Conservation (phyloP, 2,329 filamentous ascomycete species). For the Pestalotiopsis sp. region DNA sequence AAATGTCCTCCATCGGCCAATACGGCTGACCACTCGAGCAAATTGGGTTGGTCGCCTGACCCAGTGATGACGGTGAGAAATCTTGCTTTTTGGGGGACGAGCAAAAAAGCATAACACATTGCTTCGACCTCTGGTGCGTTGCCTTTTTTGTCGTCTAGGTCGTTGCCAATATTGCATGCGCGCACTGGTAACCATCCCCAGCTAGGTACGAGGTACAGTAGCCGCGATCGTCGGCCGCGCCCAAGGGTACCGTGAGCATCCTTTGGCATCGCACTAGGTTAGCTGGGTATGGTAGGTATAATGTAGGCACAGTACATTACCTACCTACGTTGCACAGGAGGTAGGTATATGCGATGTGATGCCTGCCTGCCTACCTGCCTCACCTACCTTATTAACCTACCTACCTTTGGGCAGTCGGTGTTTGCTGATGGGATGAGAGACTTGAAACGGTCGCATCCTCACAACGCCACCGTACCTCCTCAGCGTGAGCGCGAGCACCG, state of each 20-base stretch:
- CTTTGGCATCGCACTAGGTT: not conserved
- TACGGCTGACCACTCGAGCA: constrained; percentile 31
- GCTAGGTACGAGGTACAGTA: not conserved
- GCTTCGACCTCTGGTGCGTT: not conserved
- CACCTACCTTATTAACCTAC: too few species aligned
- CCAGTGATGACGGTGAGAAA: constrained; percentile 23
- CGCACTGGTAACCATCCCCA: not conserved
- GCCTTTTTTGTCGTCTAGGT: not conserved
- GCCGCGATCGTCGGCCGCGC: not conserved
- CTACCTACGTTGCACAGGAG: too few species aligned
- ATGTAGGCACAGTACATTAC: too few species aligned
- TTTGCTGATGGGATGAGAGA: too few species aligned
- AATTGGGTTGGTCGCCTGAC: constrained; percentile 32
- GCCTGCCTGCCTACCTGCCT: too few species aligned
- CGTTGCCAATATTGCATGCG: not conserved
- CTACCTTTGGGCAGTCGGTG: too few species aligned
- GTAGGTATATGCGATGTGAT: too few species aligned
- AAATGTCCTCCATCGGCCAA: constrained; percentile 29
- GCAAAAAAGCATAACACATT: constrained; percentile 1
- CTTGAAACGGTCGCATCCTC: too few species aligned
- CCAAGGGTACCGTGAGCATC: not conserved
- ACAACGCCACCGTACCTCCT: not conserved
- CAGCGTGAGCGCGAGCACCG: not conserved
- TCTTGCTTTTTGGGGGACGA: constrained; percentile 16
- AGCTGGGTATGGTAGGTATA: not conserved